Evolutionary conservation across 2,329 filamentous ascomycete species (phyloP).

Genomic region (Sclerotiophoma versabilis): DNA sequence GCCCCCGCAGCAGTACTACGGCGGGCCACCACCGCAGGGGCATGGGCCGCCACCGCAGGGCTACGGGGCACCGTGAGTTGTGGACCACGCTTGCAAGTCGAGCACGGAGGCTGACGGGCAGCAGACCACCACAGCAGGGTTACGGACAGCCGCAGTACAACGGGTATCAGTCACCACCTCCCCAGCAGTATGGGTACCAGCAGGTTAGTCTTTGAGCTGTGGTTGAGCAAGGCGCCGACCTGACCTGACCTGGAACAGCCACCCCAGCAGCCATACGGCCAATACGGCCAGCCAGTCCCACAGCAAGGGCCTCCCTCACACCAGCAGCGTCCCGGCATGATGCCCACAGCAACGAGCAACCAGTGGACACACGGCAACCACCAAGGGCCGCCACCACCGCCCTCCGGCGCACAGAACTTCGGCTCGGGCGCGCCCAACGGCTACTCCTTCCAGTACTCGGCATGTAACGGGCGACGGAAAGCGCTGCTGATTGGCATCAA

Average conservation of each 20-base stretch:
- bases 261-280: conserved; percentile 43
- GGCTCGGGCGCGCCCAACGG: conserved; percentile 77
- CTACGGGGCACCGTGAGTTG: conserved; percentile 40
- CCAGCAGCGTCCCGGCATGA: conserved; percentile 55
- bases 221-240: conserved; percentile 1
- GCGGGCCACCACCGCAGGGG: conserved; percentile 30
- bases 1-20: conserved; percentile 40
- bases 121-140: conserved; percentile 44
- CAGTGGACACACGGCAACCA: conserved; percentile 61
- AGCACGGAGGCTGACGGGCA: conserved; percentile 21
- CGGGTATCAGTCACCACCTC: conserved; percentile 49
- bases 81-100: neutral
- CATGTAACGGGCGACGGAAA: conserved; percentile 87
- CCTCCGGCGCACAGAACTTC: conserved; percentile 59
- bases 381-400: conserved; percentile 70
- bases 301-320: conserved; percentile 31
- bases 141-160: conserved; percentile 53
- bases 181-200: conserved; percentile 54
- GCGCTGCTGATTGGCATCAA: conserved; percentile 94
- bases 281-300: conserved; percentile 32
- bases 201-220: conserved; percentile 39
- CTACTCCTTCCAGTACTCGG: conserved; percentile 90
- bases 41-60: conserved; percentile 27
- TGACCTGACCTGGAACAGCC: conserved; percentile 42
- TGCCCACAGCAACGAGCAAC: conserved; percentile 54